Conservation (phyloP, 202 grass and related monocot genomes). For the Zoysia matrella region DNA sequence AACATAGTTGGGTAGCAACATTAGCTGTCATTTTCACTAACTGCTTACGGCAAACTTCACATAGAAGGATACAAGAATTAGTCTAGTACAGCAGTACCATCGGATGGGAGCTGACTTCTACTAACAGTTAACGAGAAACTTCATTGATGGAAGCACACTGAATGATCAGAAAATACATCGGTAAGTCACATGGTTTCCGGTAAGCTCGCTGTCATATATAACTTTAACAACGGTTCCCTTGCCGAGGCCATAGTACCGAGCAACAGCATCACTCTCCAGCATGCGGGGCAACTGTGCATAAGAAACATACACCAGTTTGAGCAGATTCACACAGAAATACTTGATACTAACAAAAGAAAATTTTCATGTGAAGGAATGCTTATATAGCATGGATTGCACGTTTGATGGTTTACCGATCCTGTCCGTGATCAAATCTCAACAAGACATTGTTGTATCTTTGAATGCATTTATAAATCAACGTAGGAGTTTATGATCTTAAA, state of each 20-base stretch:
- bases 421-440: slow-evolving; percentile 18
- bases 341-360: neutral
- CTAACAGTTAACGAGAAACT: neutral
- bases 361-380: neutral
- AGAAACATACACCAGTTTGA: slow-evolving; percentile 36
- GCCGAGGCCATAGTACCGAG: slow-evolving; percentile 78
- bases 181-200: slow-evolving; percentile 66
- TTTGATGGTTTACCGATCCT: neutral
- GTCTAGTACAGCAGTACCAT: neutral
- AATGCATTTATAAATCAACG: neutral
- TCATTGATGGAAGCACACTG: neutral
- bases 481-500: slow-evolving; percentile 29
- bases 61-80: too few relatives aligned
- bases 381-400: slow-evolving; percentile 1
- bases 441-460: neutral
- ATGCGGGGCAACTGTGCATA: slow-evolving; percentile 78
- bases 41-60: neutral
- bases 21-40: neutral
- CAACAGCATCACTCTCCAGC: slow-evolving; percentile 81
- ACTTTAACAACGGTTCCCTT: slow-evolving; percentile 89
- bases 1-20: neutral
- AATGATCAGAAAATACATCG: slow-evolving; percentile 61
- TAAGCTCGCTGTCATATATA: slow-evolving; percentile 75
- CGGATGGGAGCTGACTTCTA: neutral
- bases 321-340: slow-evolving; percentile 1